Conservation (phyloP, 257 asterid species). For the Solanum dulcamara region DNA sequence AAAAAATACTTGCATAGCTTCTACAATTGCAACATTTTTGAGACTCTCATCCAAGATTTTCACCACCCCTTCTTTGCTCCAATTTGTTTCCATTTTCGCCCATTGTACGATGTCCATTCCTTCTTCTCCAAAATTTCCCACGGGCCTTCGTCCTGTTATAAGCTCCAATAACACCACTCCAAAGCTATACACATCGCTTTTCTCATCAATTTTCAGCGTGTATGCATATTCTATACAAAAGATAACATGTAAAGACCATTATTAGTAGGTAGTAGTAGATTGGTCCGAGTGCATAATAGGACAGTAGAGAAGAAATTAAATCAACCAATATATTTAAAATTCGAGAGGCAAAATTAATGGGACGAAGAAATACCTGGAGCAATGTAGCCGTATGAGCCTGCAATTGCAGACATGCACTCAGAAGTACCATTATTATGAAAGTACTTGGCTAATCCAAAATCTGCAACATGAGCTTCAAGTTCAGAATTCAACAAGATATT, state of each 20-base stretch:
- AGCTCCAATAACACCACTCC: conserved; percentile 30
- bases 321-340: not conserved
- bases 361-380: conserved; percentile 29
- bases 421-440: conserved; percentile 21
- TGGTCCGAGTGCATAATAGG: not conserved
- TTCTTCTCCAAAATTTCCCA: conserved; percentile 28
- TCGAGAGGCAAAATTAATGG: too few species aligned
- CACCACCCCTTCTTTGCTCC: conserved; percentile 32
- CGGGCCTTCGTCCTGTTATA: conserved; percentile 23
- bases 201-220: conserved; percentile 30
- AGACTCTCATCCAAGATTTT: conserved; percentile 29
- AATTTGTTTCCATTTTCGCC: conserved; percentile 18
- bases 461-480: conserved; percentile 30
- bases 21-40: conserved; percentile 16
- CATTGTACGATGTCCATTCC: conserved; percentile 29
- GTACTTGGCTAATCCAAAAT: conserved; percentile 30
- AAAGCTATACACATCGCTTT: conserved; percentile 32
- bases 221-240: conserved; percentile 25
- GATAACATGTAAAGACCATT: not conserved
- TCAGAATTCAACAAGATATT: conserved; percentile 26
- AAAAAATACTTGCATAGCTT: conserved; percentile 34
- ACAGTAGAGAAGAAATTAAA: not conserved
- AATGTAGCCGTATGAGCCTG: conserved; percentile 39
- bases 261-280: not conserved
- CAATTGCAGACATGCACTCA: conserved; percentile 37